A percentile compares a stretch with the other conserved stretches of the same genome.
phyloP scores from a whole-genome alignment of 805 yeast genomes.

The Kuraishia ogatae region DNA sequence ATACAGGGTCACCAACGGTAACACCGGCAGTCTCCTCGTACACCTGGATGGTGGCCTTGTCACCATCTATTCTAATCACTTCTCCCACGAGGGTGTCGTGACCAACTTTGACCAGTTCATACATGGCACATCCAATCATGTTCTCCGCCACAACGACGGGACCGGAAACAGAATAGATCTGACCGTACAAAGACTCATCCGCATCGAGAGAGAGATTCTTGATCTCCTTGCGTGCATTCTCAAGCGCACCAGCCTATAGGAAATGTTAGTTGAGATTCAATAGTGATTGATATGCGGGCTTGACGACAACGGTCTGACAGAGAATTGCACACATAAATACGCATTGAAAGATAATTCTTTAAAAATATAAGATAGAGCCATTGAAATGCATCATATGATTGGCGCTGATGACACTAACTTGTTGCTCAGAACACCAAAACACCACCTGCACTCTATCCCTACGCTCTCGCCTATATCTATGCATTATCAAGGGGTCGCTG shows the following conservation, averaged over 20 bases:
- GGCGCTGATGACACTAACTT: too few species aligned
- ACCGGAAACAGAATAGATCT: slow-evolving; percentile 91
- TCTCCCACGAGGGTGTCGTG: slow-evolving; percentile 97
- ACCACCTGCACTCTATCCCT: neutral
- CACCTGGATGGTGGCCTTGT: slow-evolving; percentile 97
- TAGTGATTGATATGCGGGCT: neutral
- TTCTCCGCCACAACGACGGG: slow-evolving; percentile 97
- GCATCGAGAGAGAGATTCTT: slow-evolving; percentile 74
- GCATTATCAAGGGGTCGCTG: neutral
- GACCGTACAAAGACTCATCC: slow-evolving; percentile 76
- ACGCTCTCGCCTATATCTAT: too few species aligned
- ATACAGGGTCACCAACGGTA: slow-evolving; percentile 97
- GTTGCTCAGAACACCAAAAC: neutral
- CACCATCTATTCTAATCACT: slow-evolving; percentile 93
- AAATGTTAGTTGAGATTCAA: neutral
- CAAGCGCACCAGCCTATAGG: slow-evolving; percentile 85
- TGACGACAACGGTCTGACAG: too few species aligned
- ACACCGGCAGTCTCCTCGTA: slow-evolving; percentile 99
- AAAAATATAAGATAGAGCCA: too few species aligned
- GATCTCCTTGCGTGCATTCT: slow-evolving; percentile 92
- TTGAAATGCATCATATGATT: too few species aligned
- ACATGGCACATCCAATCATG: slow-evolving; percentile 99
- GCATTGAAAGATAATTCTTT: too few species aligned
- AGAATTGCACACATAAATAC: too few species aligned
- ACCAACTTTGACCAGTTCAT: slow-evolving; percentile 96